These are phyloP conservation scores for Saitozyma sp. DNA, from an alignment of 768 basidiomycete genomes.

Conservation along the genomic window DNA sequence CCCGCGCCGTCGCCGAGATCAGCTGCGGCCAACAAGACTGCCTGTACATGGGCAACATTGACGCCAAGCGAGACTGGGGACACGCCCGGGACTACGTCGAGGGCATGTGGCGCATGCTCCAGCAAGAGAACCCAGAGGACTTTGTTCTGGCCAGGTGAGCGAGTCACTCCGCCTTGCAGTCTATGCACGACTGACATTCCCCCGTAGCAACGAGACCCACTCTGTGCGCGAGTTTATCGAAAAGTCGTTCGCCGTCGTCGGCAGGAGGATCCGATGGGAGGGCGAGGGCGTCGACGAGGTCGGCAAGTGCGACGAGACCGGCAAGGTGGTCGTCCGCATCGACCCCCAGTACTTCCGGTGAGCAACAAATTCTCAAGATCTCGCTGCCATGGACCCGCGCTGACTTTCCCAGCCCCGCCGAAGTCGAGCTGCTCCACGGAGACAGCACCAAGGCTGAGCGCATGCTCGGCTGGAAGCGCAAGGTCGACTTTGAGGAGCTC, in stretches of 20 bases:
- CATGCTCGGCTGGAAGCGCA: conserved; percentile 83
- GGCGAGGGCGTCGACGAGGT: conserved; percentile 16
- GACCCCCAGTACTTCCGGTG: conserved; percentile 84
- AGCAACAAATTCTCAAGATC: too few species aligned
- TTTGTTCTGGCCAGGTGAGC: conserved; percentile 60
- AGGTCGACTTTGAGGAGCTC: conserved; percentile 75
- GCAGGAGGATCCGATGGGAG: conserved; percentile 59
- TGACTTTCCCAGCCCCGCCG: conserved; percentile 37
- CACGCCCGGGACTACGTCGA: conserved; percentile 78
- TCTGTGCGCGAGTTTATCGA: conserved; percentile 90
- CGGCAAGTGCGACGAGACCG: conserved; percentile 66
- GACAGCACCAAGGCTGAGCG: conserved; percentile 87
- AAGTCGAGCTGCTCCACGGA: conserved; percentile 89
- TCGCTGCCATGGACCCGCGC: conserved; percentile 76
- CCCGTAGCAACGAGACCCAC: conserved; percentile 68
- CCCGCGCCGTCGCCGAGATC: conserved; percentile 90
- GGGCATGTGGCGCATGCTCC: conserved; percentile 97
- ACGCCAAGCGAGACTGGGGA: conserved; percentile 96
- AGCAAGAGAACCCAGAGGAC: conserved; percentile 75
- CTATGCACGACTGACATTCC: too few species aligned
- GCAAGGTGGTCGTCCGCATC: conserved; percentile 74
- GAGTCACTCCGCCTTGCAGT: conserved; percentile 52
- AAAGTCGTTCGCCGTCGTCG: conserved; percentile 73
- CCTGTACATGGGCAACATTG: conserved; percentile 90
- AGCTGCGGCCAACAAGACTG: conserved; percentile 82